Evolutionary conservation across 2,329 filamentous ascomycete genomes (phyloP), one percentile per base, ranked within the genome.

Genomic region (Phaeomoniella chlamydospora): DNA sequence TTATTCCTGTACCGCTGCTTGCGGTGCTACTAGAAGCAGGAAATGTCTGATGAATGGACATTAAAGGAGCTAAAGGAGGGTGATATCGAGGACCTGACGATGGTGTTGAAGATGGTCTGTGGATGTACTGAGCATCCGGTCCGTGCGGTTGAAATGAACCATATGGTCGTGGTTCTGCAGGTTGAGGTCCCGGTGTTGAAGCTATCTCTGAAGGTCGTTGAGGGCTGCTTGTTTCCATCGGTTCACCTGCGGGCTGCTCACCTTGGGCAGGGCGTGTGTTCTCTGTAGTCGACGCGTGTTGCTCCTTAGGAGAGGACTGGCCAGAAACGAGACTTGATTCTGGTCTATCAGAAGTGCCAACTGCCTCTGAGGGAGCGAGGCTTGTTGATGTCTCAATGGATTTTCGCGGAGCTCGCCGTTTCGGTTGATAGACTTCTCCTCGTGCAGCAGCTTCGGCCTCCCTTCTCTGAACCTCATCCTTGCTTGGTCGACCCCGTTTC

Each of bases 401-500:
- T n/a, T 26, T 26, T n/a, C 22, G 6, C n/a, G 22, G 22, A 6
- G 22, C 22, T 9, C 22, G 22, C n/a, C 22, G 6, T 26, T 26
- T 26, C 11, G 42, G 39, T 18, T 38, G 43, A 35, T 45, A 46
- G 6, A 31, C 31, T 33, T 45, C 37, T n/a, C 44, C 44, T 18
- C 43, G 39, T 15, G 36, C 41, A 18, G 39, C 41, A 18, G 41
- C 41, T 34, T 43, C 43, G 14, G 41, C 41, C 14, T 38, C 38
- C 32, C 39, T 31, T 18, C 36, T 17, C 29, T 46, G 43, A 14
- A 31, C 18, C 26, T 46, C 43, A 15, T 35, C 43, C 29, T 46
- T 46, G 34, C 37, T 45, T 15, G 44, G 44, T 15, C 44, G 37
- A 15, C 44, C 44, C 13, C 44, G 41, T 29, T 45, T 46, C 37